Evolutionary conservation across 2,329 filamentous ascomycete genomes (phyloP), one percentile per base, ranked within the genome.

Genomic region (Nigrograna mackinnonii): DNA sequence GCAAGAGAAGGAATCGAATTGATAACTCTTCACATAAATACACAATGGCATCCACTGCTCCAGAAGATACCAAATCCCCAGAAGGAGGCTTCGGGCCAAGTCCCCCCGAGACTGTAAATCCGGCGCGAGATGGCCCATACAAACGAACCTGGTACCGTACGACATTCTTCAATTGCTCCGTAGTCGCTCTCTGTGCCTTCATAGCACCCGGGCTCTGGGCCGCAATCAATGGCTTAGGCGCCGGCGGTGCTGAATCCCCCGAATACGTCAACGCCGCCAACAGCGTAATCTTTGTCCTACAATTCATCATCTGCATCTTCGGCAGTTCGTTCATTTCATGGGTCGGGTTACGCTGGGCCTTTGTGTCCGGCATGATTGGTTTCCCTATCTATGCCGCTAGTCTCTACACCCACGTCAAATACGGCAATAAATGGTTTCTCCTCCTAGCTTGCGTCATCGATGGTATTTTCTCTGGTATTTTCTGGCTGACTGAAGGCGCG

Each of bases 401-500:
- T 14, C 30, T 41, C n/a, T 41, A 41, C 30, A 13, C 18, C 28
- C 16, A 41, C 28, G 17, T 22, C 21, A 21, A 24, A 17, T 41
- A 34, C 17, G 28, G 38, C 16, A 36, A 76, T 36, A 72, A 68
- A 12, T 79, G 76, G 77, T 70, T 79, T 21, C 74, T 79, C 1
- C 64, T 78, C 0, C 56, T 79, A 4, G 76, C 76, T 14, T 71
- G 75, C 3, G 75, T 70, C 1, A 62, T 69, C 3, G 79, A 75
- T 53, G 76, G 76, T 21, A 53, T 77, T 18, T 73, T 70, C 1
- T 76, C 76, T 0, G 75, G 74, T 1, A 58, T 78, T 1, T 78
- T 79, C 60, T 79, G 76, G 76, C 73, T 74, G 0, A 68, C 69
- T 6, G 76, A 79, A 53, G 76, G 74, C 11, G 74, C 76, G 0